These are phyloP conservation scores for Geranium brycei DNA, from an alignment of 345 rosid genomes.

Conservation along the genomic window DNA sequence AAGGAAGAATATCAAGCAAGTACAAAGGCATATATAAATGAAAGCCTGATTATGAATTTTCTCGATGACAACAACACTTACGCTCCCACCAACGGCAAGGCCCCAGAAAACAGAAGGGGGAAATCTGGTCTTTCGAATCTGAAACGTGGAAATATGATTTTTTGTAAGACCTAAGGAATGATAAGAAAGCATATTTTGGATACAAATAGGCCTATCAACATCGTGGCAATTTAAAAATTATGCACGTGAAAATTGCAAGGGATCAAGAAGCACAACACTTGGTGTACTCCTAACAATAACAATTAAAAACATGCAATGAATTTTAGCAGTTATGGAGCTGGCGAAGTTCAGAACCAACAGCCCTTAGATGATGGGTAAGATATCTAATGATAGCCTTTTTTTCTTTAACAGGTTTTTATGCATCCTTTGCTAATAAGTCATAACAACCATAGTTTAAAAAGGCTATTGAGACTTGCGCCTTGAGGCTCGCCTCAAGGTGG, in stretches of 20 bases:
- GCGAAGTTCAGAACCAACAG: no score
- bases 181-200: background rate
- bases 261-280: background rate
- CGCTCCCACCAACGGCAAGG: conserved; percentile 60
- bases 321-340: no score
- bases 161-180: conserved; percentile 2
- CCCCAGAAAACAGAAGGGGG: conserved; percentile 66
- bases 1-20: conserved; percentile 9
- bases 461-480: no score
- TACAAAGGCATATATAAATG: conserved; percentile 3
- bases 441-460: no score
- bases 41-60: background rate
- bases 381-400: no score
- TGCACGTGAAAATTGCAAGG: background rate
- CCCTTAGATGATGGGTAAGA: no score
- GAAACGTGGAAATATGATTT: conserved; percentile 15
- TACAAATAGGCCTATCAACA: background rate
- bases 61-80: conserved; percentile 24
- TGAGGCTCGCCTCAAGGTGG: no score
- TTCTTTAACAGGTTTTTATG: no score
- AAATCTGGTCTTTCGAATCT: conserved; percentile 87
- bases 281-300: background rate
- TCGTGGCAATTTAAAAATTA: no score
- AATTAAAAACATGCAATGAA: background rate
- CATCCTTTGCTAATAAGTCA: no score